Conservation (phyloP, 129 eudicot genomes). For the Chrysanthemum makinoi region DNA sequence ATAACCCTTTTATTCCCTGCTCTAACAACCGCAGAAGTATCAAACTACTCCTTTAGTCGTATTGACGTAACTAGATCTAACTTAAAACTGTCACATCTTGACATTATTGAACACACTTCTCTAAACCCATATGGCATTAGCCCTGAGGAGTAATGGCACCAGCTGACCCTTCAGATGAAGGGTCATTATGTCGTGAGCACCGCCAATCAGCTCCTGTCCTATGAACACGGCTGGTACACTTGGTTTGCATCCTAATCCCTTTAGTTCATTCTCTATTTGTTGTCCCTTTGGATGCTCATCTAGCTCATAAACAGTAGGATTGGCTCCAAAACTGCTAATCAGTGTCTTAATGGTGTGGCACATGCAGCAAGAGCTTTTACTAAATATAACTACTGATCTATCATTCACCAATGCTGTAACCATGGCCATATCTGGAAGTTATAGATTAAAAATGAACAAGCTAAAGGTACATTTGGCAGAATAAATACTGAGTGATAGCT, state of each 20-base stretch:
- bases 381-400: conserved; percentile 67
- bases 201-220: conserved; percentile 59
- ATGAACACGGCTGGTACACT: conserved; percentile 69
- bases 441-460: not conserved
- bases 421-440: conserved; percentile 35
- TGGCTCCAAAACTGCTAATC: conserved; percentile 69
- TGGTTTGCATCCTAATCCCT: conserved; percentile 48
- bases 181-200: conserved; percentile 73
- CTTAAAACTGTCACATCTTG: conserved; percentile 10
- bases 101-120: conserved; percentile 15
- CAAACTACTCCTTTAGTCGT: conserved; percentile 19
- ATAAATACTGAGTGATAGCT: no score
- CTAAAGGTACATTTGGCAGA: not conserved
- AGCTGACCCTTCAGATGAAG: conserved; percentile 65
- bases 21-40: conserved; percentile 24
- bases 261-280: conserved; percentile 50
- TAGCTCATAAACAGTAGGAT: conserved; percentile 60
- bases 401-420: conserved; percentile 42
- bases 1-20: conserved; percentile 31
- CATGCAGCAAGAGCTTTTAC: conserved; percentile 64
- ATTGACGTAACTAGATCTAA: conserved; percentile 12
- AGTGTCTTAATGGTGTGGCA: conserved; percentile 65
- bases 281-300: conserved; percentile 58
- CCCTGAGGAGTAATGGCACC: conserved; percentile 63
- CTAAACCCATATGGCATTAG: conserved; percentile 83